A percentile compares a stretch with the other conserved stretches of the same genome.
Conservation (phyloP, 164 flowering plant species). For the Kalanchoe fedtschenkoi region DNA sequence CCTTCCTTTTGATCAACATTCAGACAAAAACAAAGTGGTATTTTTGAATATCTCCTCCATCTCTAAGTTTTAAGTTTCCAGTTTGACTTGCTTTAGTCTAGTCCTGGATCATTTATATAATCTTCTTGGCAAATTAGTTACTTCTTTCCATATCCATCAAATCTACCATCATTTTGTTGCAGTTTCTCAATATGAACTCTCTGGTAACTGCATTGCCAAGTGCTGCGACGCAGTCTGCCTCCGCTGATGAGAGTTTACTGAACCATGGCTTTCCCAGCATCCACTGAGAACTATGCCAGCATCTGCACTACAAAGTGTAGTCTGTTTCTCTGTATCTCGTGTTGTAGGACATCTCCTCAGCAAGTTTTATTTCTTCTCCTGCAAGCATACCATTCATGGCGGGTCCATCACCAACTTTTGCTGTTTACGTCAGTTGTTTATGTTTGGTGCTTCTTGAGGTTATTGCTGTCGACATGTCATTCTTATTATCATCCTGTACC, state of each 20-base stretch:
- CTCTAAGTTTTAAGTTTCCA: neutral
- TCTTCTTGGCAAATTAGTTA: neutral
- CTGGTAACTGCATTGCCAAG: conserved; percentile 68
- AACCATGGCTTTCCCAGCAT: conserved; percentile 64
- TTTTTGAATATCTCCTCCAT: conserved; percentile 1
- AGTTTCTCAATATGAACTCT: conserved; percentile 77
- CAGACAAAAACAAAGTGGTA: conserved; percentile 51
- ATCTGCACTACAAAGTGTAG: conserved; percentile 39
- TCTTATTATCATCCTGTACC: too few species aligned
- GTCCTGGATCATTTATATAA: neutral
- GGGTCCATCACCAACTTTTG: neutral
- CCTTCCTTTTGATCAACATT: conserved; percentile 46
- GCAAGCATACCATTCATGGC: neutral
- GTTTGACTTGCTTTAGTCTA: neutral
- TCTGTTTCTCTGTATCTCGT: neutral
- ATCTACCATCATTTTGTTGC: conserved; percentile 9
- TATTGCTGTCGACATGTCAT: neutral
- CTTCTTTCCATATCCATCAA: neutral
- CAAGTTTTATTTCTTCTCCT: neutral
- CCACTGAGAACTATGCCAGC: conserved; percentile 35
- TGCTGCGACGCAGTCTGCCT: conserved; percentile 28
- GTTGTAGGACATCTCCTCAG: neutral
- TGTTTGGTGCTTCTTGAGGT: neutral
- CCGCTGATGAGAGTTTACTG: conserved; percentile 27
- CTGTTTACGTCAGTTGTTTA: neutral